Percentiles rank a stretch among this genome's conserved stretches.
These are phyloP conservation scores for Epichloe sylvatica DNA, from an alignment of 2,329 filamentous ascomycete genomes.

Conservation along the genomic window DNA sequence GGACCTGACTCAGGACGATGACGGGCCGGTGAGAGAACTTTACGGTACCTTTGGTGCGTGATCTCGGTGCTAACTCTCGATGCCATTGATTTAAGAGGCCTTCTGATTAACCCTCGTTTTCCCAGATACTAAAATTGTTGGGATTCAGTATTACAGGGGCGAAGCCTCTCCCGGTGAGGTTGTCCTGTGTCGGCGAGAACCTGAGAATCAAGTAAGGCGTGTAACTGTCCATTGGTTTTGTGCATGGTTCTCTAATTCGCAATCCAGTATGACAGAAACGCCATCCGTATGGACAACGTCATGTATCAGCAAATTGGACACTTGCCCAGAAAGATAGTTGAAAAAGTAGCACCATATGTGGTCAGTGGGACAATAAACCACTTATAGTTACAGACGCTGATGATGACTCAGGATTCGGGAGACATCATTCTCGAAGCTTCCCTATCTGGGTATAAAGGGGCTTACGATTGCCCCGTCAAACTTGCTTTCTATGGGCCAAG, in stretches of 20 bases:
- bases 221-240: not conserved
- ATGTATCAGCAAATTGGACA: conserved; percentile 65
- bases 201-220: conserved; percentile 38
- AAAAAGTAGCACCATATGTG: conserved; percentile 62
- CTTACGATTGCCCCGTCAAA: conserved; percentile 58
- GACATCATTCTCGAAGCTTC: conserved; percentile 53
- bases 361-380: conserved; percentile 24
- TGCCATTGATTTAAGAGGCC: not conserved
- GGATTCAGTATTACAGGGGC: conserved; percentile 47
- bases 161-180: conserved; percentile 48
- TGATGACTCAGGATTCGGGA: conserved; percentile 32
- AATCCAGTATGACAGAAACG: conserved; percentile 53
- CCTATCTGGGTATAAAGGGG: conserved; percentile 50
- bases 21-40: conserved; percentile 28
- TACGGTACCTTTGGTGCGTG: conserved; percentile 32
- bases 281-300: conserved; percentile 67
- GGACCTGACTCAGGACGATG: conserved; percentile 30
- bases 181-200: conserved; percentile 50
- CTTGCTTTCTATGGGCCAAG: conserved; percentile 57
- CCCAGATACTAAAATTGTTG: conserved; percentile 35
- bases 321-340: conserved; percentile 50
- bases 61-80: not conserved
- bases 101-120: not conserved
- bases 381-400: not conserved
- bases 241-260: not conserved